A percentile compares a stretch with the other conserved stretches of the same genome.
Conservation (phyloP, 306 rosid genomes). For the Castanea mollissima region DNA sequence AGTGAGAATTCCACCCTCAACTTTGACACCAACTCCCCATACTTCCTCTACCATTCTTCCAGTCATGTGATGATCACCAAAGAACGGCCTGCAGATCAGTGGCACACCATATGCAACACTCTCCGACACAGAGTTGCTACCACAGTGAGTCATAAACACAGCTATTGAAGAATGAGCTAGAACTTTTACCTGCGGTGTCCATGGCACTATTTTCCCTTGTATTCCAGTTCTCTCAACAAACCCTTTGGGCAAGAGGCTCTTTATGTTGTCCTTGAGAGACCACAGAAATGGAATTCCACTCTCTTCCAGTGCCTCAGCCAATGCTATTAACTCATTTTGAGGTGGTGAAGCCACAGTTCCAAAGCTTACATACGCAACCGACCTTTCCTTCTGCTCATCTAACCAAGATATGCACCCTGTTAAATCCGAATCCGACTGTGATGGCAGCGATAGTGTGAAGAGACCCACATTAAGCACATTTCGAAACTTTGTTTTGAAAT, state of each 20-base stretch:
- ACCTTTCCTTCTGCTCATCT: neutral
- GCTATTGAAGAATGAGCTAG: slow-evolving; percentile 43
- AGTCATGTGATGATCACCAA: slow-evolving; percentile 44
- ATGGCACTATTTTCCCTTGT: slow-evolving; percentile 42
- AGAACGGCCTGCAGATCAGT: slow-evolving; percentile 46
- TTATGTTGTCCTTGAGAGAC: slow-evolving; percentile 8
- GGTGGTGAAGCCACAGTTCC: slow-evolving; percentile 17
- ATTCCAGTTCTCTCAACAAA: slow-evolving; percentile 34
- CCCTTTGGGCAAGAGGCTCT: slow-evolving; percentile 27
- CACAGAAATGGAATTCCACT: slow-evolving; percentile 19
- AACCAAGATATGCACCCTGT: slow-evolving; percentile 29
- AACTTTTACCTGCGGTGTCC: slow-evolving; percentile 51
- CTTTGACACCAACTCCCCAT: slow-evolving; percentile 43
- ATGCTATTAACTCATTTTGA: slow-evolving; percentile 7
- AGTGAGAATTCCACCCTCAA: slow-evolving; percentile 43
- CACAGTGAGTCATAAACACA: slow-evolving; percentile 51
- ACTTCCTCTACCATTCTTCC: slow-evolving; percentile 37
- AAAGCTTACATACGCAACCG: slow-evolving; percentile 20
- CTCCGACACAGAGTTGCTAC: slow-evolving; percentile 47
- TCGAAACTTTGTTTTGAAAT: slow-evolving; percentile 7
- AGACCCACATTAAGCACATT: slow-evolving; percentile 17
- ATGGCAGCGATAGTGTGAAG: slow-evolving; percentile 3
- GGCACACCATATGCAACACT: slow-evolving; percentile 49
- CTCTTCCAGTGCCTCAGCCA: slow-evolving; percentile 25
- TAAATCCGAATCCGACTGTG: slow-evolving; percentile 3